Percentiles rank a stretch among this genome's conserved stretches.
These are phyloP conservation scores for Biscogniauxia mediterranea DNA, from an alignment of 2,329 filamentous ascomycete species.

Conservation along the genomic window DNA sequence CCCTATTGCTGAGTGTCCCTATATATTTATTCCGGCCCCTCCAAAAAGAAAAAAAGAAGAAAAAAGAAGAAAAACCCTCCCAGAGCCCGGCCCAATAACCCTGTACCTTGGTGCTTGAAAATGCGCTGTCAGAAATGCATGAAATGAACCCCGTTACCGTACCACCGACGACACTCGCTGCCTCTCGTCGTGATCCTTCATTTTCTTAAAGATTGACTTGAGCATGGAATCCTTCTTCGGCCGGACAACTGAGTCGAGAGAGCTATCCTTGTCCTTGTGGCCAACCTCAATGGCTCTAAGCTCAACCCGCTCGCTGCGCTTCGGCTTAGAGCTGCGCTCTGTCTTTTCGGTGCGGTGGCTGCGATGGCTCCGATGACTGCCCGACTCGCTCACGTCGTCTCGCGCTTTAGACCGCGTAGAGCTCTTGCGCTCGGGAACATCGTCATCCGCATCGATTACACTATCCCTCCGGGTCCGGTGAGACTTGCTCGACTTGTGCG, in stretches of 20 bases:
- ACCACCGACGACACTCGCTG: constrained; percentile 17
- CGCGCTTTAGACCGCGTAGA: constrained; percentile 25
- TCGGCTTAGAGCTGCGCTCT: constrained; percentile 33
- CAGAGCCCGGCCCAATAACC: neutral
- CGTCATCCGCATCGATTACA: constrained; percentile 10
- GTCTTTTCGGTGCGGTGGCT: constrained; percentile 37
- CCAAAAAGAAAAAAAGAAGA: neutral
- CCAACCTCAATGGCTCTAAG: constrained; percentile 38
- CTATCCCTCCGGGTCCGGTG: constrained; percentile 20
- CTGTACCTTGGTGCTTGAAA: neutral
- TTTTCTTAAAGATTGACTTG: constrained; percentile 57
- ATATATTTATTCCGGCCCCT: neutral
- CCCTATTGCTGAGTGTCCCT: neutral
- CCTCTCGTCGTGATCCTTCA: constrained; percentile 40
- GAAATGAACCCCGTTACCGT: constrained; percentile 1
- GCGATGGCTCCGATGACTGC: constrained; percentile 32
- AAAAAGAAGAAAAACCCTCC: too few species aligned
- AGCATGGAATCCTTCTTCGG: constrained; percentile 54
- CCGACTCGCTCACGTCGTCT: constrained; percentile 36
- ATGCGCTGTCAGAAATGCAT: neutral
- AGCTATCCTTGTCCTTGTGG: constrained; percentile 33
- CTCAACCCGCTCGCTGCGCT: constrained; percentile 25
- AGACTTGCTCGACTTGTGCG: constrained; percentile 28
- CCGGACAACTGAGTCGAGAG: constrained; percentile 41
- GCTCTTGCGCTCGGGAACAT: constrained; percentile 24